Conservation (phyloP, 345 rosid species). For the Syzygium aromaticum region DNA sequence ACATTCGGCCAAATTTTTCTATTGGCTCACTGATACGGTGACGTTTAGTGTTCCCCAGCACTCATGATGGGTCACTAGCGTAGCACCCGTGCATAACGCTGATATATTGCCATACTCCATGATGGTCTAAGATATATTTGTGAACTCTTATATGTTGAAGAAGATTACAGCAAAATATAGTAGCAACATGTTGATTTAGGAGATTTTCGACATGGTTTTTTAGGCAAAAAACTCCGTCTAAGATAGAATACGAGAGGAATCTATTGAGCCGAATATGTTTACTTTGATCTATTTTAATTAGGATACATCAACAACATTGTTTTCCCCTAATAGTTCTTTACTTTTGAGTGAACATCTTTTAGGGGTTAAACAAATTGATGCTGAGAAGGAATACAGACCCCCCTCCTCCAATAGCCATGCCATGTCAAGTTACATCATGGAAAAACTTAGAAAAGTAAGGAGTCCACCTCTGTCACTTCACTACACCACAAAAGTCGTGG, state of each 20-base stretch:
- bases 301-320: not conserved
- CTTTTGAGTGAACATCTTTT: not conserved
- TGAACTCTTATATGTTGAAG: not conserved
- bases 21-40: not conserved
- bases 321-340: not conserved
- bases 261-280: not conserved
- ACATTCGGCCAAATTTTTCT: not conserved
- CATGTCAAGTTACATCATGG: not conserved
- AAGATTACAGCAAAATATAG: not conserved
- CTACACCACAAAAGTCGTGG: not conserved
- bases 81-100: not conserved
- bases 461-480: not conserved
- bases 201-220: not conserved
- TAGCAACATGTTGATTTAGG: fast-evolving
- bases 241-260: not conserved
- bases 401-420: not conserved
- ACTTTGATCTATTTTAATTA: not conserved
- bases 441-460: not conserved
- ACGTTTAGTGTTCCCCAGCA: not conserved
- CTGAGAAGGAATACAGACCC: not conserved
- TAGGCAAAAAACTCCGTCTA: not conserved
- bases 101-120: not conserved
- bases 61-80: not conserved
- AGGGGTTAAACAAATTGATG: not conserved
- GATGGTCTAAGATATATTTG: not conserved